Conservation (phyloP, 306 rosid species). For the Sindora glabra region DNA sequence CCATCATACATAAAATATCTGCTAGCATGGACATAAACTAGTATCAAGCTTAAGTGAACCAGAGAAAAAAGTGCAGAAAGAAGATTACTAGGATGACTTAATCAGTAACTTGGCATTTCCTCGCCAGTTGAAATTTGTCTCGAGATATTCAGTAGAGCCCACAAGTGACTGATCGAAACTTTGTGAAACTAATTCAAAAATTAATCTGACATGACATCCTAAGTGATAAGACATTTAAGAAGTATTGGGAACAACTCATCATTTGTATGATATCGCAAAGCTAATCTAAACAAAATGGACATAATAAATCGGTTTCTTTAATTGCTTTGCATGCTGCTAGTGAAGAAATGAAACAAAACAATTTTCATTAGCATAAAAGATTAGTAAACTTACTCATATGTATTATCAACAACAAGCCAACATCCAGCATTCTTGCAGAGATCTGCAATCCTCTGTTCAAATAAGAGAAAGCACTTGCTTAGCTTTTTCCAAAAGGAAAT, state of each 20-base stretch:
- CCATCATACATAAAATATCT: constrained; percentile 96
- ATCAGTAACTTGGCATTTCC: neutral
- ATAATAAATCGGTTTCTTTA: no score
- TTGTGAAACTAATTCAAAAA: neutral
- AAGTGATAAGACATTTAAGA: neutral
- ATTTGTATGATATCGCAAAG: neutral
- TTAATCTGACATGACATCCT: neutral
- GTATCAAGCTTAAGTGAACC: no score
- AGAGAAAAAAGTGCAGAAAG: neutral
- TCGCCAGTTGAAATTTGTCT: neutral
- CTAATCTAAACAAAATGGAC: neutral
- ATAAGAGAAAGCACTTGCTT: constrained; percentile 15
- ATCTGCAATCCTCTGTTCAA: constrained; percentile 74
- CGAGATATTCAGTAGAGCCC: neutral
- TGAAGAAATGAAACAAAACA: no score
- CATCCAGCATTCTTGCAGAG: constrained; percentile 69
- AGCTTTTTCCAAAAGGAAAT: constrained; percentile 13
- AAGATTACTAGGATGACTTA: neutral
- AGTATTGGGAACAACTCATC: neutral
- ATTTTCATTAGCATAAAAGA: no score
- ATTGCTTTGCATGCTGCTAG: no score
- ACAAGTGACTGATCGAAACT: neutral
- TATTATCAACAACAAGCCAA: constrained; percentile 89
- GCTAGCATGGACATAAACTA: constrained; percentile 6
- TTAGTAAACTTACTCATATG: constrained; percentile 62